phyloP scores from a whole-genome alignment of 495 filamentous ascomycete species.

The Rostrohypoxylon terebratum region DNA sequence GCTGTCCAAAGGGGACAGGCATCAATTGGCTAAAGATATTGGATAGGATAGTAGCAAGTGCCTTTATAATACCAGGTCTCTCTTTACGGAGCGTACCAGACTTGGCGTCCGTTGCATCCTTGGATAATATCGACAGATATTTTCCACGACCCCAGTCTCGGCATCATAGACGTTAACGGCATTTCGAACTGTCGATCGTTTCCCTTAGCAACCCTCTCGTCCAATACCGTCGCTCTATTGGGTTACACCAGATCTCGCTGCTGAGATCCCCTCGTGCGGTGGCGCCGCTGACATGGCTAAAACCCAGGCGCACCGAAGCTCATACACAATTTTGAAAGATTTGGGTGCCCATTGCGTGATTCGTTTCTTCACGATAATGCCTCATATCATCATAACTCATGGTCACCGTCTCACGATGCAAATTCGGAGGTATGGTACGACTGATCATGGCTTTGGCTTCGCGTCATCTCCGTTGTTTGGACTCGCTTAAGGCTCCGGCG shows the following conservation, averaged over 20 bases:
- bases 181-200: conserved; percentile 37
- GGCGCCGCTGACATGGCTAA: conserved; percentile 21
- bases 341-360: not conserved
- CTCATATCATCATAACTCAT: not conserved
- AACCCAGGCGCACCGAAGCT: conserved; percentile 9
- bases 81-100: conserved; percentile 37
- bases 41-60: conserved; percentile 14
- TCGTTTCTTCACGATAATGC: conserved; percentile 1
- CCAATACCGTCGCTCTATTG: conserved; percentile 29
- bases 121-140: conserved; percentile 49
- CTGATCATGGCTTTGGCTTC: conserved; percentile 31
- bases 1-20: conserved; percentile 1
- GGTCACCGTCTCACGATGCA: not conserved
- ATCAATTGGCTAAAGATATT: conserved; percentile 50
- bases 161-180: conserved; percentile 47
- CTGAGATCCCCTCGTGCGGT: conserved; percentile 38
- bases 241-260: conserved; percentile 42
- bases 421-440: conserved; percentile 34
- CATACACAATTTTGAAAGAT: not conserved
- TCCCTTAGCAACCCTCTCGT: conserved; percentile 15
- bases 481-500: conserved; percentile 34
- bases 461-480: conserved; percentile 34
- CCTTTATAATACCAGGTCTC: conserved; percentile 27
- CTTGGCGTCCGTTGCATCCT: conserved; percentile 41
- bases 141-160: conserved; percentile 47